Evolutionary conservation across 202 grass and related monocot genomes (phyloP), one percentile per base, ranked within the genome.

Genomic region (Tripidium arundinaceum): DNA sequence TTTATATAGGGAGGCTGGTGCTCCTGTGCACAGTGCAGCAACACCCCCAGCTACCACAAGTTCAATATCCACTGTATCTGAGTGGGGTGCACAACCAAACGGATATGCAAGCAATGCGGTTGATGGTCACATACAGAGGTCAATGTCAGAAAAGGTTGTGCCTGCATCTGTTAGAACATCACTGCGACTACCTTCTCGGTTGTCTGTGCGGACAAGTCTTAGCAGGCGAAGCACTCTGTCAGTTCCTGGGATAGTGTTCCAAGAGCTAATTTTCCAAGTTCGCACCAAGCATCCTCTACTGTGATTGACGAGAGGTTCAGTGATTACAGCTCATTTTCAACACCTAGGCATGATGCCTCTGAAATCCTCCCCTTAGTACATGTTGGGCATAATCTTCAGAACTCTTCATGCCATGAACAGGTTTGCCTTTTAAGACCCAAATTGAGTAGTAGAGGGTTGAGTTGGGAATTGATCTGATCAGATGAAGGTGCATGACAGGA

Each of bases 171-270:
- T 63, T 61, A 80, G 70, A 38, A 42, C 45, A 50, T 52, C 78
- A 4, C 21, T 67, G 16, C 60, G 62, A 47, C 31, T 49, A 46
- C 46, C 73, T 70, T 83, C 60, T 34, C 72, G n/a, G 69, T 76
- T 69, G 33, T 41, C 67, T 19, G 27, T 34, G 36, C 19, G 37
- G 55, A 65, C 52, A 78, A 75, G 63, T 22, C 27, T 68, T 43
- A 83, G 77, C 24, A 77, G 65, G 59, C 33, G 50, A 49, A 83
- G 45, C 63, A 43, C 58, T 74, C 65, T 55, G 63, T 47, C 52
- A 57, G 78, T 79, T 83, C 65, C 19, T 90, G 84, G 84, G 79
- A 82, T 46, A 79, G 66, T 18, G 41, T 78, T 19, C 61, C 75
- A 58, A 78, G 38, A 62, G 38, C 45, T 49, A 88, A 50, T 57